These are phyloP conservation scores for Penicillium flavigenum DNA, from an alignment of 495 filamentous ascomycete species.

Conservation along the genomic window DNA sequence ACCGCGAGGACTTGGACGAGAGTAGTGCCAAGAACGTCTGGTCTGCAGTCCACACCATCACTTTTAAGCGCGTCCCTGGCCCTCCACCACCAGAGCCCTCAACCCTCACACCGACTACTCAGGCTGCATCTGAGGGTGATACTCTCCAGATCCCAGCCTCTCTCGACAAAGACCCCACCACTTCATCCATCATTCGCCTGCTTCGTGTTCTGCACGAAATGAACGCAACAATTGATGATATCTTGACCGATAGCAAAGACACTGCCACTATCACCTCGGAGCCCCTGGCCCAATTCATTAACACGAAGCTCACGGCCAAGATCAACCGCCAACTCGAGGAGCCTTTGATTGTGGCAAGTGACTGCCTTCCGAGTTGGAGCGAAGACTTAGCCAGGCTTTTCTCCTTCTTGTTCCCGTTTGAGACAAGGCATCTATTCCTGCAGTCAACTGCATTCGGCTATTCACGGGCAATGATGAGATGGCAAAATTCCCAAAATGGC, in stretches of 20 bases:
- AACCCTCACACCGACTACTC: constrained; percentile 56
- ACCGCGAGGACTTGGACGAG: constrained; percentile 63
- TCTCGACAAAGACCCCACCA: constrained; percentile 78
- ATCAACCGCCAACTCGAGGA: constrained; percentile 96
- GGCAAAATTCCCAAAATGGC: constrained; percentile 86
- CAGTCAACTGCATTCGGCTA: constrained; percentile 99
- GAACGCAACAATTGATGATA: constrained; percentile 93
- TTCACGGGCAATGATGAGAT: constrained; percentile 93
- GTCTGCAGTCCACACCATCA: constrained; percentile 87
- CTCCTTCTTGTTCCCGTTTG: constrained; percentile 98
- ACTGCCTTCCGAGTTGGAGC: constrained; percentile 93
- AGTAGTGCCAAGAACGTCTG: constrained; percentile 73
- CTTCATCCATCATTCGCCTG: constrained; percentile 82
- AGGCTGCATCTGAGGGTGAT: constrained; percentile 44
- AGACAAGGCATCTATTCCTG: constrained; percentile 94
- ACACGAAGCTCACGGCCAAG: constrained; percentile 98
- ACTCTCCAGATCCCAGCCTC: constrained; percentile 69
- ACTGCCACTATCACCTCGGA: constrained; percentile 71
- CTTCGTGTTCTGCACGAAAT: constrained; percentile 90
- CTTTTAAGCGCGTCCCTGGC: constrained; percentile 81
- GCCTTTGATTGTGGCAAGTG: constrained; percentile 97
- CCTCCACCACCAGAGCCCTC: constrained; percentile 81
- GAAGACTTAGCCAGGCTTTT: constrained; percentile 95
- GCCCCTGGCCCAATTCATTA: constrained; percentile 93
- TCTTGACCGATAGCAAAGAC: constrained; percentile 84